Percentiles rank a stretch among this genome's conserved stretches.
phyloP scores from a whole-genome alignment of 139 green algal genomes.

The Volvox africanus region DNA sequence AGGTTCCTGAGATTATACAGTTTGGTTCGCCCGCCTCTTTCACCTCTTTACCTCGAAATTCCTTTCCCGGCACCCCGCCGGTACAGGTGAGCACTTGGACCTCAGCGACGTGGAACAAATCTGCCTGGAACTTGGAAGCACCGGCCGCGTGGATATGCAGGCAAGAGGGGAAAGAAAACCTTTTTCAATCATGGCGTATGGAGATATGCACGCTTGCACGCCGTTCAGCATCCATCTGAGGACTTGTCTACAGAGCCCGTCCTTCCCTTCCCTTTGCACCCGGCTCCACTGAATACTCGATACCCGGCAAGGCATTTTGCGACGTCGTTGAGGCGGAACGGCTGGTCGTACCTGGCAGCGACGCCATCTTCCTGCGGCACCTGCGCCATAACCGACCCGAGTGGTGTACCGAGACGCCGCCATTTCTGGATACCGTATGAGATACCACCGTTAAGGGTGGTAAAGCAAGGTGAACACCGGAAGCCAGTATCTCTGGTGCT shows the following conservation, averaged over 20 bases:
- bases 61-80: not conserved
- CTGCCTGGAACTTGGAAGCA: slow-evolving; percentile 17
- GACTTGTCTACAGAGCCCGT: too few relatives aligned
- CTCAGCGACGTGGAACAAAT: slow-evolving; percentile 33
- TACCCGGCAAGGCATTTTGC: not conserved
- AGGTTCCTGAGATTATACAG: too few relatives aligned
- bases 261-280: too few relatives aligned
- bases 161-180: not conserved
- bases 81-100: slow-evolving; percentile 32
- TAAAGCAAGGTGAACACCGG: too few relatives aligned
- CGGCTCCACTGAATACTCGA: too few relatives aligned
- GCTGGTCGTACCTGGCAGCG: slow-evolving; percentile 27
- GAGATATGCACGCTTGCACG: too few relatives aligned
- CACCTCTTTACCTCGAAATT: too few relatives aligned
- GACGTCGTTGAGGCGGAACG: slow-evolving; percentile 37
- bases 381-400: slow-evolving; percentile 18
- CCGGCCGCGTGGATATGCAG: slow-evolving; percentile 18
- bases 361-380: slow-evolving; percentile 34
- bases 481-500: too few relatives aligned
- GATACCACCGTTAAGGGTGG: not conserved
- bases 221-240: too few relatives aligned
- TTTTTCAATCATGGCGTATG: too few relatives aligned
- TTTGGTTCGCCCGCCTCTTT: too few relatives aligned
- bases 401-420: slow-evolving; percentile 29
- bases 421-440: slow-evolving; percentile 14